These are phyloP conservation scores for Neolentinus lepideus DNA, from an alignment of 1,284 basidiomycete species.

Conservation along the genomic window DNA sequence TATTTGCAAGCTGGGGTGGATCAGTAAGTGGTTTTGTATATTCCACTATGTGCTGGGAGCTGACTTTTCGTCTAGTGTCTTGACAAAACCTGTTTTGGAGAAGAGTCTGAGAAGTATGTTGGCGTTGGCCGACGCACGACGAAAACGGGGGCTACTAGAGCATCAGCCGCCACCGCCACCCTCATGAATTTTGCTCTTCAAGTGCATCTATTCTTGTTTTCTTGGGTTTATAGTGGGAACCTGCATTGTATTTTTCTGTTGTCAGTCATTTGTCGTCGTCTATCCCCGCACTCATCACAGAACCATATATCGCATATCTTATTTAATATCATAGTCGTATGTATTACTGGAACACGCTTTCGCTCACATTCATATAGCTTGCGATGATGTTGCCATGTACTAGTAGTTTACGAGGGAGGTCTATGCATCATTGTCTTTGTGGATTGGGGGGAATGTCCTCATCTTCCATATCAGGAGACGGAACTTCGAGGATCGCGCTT, in stretches of 20 bases:
- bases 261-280: not conserved
- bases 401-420: not conserved
- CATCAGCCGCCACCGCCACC: slow-evolving; percentile 3
- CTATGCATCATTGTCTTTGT: not conserved
- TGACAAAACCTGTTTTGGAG: slow-evolving; percentile 31
- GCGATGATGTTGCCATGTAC: not conserved
- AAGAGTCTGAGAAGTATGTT: slow-evolving; percentile 28
- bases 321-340: not conserved
- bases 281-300: not conserved
- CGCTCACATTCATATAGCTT: not conserved
- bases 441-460: too few relatives aligned
- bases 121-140: slow-evolving; percentile 24
- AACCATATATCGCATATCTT: not conserved
- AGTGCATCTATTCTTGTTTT: not conserved
- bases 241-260: not conserved
- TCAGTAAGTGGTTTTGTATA: slow-evolving; percentile 39
- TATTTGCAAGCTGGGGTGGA: slow-evolving; percentile 76
- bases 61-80: slow-evolving; percentile 15
- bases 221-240: not conserved
- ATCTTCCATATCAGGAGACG: too few relatives aligned
- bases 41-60: not conserved
- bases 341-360: not conserved
- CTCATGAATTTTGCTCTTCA: not conserved
- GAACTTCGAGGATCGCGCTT: too few relatives aligned
- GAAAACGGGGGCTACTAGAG: slow-evolving; percentile 8